Evolutionary conservation across 768 basidiomycete species (phyloP), one percentile per base, ranked within the genome.

Genomic region (Cubamyces lactineus): DNA sequence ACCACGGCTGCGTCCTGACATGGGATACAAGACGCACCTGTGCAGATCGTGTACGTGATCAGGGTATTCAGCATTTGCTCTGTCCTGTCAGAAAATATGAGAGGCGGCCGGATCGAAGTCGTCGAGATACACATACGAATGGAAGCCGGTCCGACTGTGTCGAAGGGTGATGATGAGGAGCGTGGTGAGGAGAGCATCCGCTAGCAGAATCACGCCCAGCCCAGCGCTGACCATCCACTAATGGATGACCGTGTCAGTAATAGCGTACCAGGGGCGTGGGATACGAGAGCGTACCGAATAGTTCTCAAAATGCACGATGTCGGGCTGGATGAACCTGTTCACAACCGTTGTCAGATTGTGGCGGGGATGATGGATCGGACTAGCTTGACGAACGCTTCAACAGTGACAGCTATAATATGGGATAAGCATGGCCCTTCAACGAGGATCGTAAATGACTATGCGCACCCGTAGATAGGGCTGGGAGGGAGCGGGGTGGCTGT

Each of bases 181-280:
- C 34, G 51, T 19, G 2, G 51, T 52, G 19, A 52, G 38, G 11
- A 39, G 34, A 6, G 28, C 19, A 17, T 52, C 51, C 0, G 51
- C 51, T n/a, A 19, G 5, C 12, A 52, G 17, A 21, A 52, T 39
- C 51, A 52, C 23, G 34, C 51, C 51, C 9, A 52, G 2, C 3
- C 34, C 51, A n/a, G 17, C 38, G 5, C 40, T 21, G 9, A 52
- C 34, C 51, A 52, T 52, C 51, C 51, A 52, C 51, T 52, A 46
- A 5, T 9, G 13, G n/a, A n/a, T 9, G 34, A 34, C 34, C 9
- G 1, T 1, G 9, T 34, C 6, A 34, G 11, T 9, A 11, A 34
- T 1, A 9, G 1, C 9, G 9, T 34, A 1, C 9, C 34, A 11
- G 9, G 9, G 11, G 34, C 4, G 34, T 9, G 9, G 9, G 9